phyloP scores from a whole-genome alignment of 495 filamentous ascomycete genomes.

The Penicillium nucicola region DNA sequence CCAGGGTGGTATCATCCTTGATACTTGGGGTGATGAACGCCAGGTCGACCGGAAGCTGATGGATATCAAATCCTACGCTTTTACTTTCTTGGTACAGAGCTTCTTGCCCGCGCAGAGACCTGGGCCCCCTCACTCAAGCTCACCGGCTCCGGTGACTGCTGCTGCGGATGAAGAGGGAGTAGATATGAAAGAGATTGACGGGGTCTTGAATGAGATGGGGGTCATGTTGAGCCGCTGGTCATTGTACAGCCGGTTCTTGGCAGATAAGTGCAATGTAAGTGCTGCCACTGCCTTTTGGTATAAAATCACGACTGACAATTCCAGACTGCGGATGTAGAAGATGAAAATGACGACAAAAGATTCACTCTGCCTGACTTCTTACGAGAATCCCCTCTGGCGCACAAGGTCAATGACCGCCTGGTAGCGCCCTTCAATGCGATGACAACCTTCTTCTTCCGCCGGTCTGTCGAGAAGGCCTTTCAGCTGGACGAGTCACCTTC shows the following conservation, averaged over 20 bases:
- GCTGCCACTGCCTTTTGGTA: slow-evolving; percentile 1
- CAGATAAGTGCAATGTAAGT: slow-evolving; percentile 75
- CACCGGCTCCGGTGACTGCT: slow-evolving; percentile 61
- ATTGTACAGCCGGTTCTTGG: slow-evolving; percentile 84
- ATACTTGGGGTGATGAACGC: slow-evolving; percentile 92
- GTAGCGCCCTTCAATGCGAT: slow-evolving; percentile 77
- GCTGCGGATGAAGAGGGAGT: slow-evolving; percentile 80
- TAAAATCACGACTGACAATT: slow-evolving; percentile 12
- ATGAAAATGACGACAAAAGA: slow-evolving; percentile 27
- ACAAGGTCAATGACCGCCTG: slow-evolving; percentile 72
- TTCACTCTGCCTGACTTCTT: slow-evolving; percentile 64
- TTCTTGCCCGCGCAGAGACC: slow-evolving; percentile 71
- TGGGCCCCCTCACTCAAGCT: slow-evolving; percentile 53
- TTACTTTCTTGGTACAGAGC: slow-evolving; percentile 93
- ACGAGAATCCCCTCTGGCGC: slow-evolving; percentile 65
- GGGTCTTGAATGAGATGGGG: slow-evolving; percentile 77
- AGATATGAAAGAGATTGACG: slow-evolving; percentile 92
- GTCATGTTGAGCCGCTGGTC: slow-evolving; percentile 94
- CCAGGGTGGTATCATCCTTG: slow-evolving; percentile 94
- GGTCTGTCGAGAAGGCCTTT: slow-evolving; percentile 95
- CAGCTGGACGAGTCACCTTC: slow-evolving; percentile 93
- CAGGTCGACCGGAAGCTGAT: slow-evolving; percentile 79
- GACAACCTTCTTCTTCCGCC: slow-evolving; percentile 92
- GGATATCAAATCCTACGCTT: slow-evolving; percentile 94
- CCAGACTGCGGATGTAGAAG: slow-evolving; percentile 18